Percentiles rank a stretch among this genome's conserved stretches.
Evolutionary conservation across 169 alveolate genomes (phyloP).

Genomic region (Besnoitia besnoiti): DNA sequence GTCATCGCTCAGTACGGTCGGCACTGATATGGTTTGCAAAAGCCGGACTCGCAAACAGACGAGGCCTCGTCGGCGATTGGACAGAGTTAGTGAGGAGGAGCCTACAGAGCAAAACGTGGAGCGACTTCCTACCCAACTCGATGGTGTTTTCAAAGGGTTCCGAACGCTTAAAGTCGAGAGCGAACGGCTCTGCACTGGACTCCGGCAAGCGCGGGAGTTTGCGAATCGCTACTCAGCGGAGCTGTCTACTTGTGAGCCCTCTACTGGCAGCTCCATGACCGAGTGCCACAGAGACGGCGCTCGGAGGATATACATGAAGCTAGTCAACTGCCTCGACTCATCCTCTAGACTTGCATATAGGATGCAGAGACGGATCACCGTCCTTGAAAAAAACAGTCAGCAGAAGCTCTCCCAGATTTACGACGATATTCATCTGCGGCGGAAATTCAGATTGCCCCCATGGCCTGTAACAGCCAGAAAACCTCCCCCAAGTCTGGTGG

Average conservation of each 20-base stretch:
- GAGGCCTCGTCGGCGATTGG: not conserved
- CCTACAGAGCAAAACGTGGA: not conserved
- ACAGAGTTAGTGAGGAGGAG: not conserved
- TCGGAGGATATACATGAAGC: not conserved
- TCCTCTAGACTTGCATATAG: not conserved
- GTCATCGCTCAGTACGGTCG: not conserved
- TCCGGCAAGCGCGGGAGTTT: constrained; percentile 3
- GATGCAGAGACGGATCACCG: not conserved
- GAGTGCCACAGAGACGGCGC: not conserved
- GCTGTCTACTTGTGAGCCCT: not conserved
- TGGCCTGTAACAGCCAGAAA: not conserved
- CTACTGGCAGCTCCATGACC: not conserved
- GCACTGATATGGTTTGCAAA: not conserved
- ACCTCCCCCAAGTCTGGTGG: not conserved
- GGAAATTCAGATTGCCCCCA: constrained; percentile 16
- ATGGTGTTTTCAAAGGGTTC: constrained; percentile 2
- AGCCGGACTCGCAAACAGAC: not conserved
- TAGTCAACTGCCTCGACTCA: not conserved
- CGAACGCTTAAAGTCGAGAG: not conserved
- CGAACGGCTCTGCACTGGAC: not conserved
- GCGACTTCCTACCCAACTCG: not conserved
- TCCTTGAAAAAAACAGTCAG: not conserved
- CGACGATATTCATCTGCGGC: not conserved
- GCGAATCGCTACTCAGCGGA: not conserved
- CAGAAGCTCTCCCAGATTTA: not conserved